Evolutionary conservation across 176 grass and related monocot genomes (phyloP).

Genomic region (Hordeum marinum): DNA sequence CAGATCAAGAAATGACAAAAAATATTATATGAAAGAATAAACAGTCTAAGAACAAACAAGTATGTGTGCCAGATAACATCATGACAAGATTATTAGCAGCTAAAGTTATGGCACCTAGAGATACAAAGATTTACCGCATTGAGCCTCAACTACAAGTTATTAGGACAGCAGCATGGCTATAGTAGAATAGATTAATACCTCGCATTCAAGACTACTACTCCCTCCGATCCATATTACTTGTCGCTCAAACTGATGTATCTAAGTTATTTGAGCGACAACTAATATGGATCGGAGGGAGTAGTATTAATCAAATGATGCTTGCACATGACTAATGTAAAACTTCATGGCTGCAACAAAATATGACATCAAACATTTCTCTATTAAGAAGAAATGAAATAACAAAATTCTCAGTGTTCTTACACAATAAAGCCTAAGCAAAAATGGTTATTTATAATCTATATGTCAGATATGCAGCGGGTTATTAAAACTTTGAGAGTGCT

Average conservation of each 20-base stretch:
- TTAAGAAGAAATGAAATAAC: neutral
- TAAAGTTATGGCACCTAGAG: neutral
- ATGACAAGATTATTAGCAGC: neutral
- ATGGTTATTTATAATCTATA: neutral
- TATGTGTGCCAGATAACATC: neutral
- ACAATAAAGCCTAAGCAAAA: neutral
- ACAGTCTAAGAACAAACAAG: constrained; percentile 8
- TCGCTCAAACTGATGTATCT: no score
- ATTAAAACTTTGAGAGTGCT: neutral
- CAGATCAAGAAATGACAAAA: constrained; percentile 17
- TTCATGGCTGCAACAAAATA: neutral
- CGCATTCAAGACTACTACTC: neutral
- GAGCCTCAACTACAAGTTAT: neutral
- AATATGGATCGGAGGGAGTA: neutral
- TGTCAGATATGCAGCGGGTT: neutral
- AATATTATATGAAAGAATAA: neutral
- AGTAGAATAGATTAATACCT: constrained; percentile 9
- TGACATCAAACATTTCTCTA: neutral
- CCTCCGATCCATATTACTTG: no score
- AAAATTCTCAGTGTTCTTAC: neutral
- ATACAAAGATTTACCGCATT: neutral
- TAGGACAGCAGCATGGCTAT: neutral
- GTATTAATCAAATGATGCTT: neutral
- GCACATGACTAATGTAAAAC: neutral
- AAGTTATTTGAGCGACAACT: no score